phyloP scores from a whole-genome alignment of 495 filamentous ascomycete species.

The Cercophora sp. region DNA sequence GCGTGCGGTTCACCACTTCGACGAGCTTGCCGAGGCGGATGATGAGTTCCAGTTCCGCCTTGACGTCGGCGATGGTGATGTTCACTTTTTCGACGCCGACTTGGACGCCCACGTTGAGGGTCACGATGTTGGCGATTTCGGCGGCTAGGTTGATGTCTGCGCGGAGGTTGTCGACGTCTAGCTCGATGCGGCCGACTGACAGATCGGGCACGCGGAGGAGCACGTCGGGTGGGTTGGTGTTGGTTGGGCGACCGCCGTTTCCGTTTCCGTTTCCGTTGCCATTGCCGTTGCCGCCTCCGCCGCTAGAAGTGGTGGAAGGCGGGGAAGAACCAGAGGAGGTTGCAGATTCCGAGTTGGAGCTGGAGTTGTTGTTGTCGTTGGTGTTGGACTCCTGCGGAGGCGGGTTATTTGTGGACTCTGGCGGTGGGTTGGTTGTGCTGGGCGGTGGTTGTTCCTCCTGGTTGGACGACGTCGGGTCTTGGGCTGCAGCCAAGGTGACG shows the following conservation, averaged over 20 bases:
- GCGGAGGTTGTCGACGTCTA: constrained; percentile 50
- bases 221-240: constrained; percentile 43
- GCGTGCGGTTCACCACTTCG: constrained; percentile 55
- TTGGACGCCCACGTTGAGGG: constrained; percentile 52
- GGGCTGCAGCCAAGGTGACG: constrained; percentile 18
- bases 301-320: constrained; percentile 6
- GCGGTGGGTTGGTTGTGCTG: constrained; percentile 4
- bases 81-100: constrained; percentile 53
- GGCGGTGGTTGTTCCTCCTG: constrained; percentile 11
- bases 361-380: too few relatives aligned
- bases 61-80: constrained; percentile 55
- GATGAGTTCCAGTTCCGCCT: constrained; percentile 51
- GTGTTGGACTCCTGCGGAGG: constrained; percentile 9
- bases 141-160: constrained; percentile 56
- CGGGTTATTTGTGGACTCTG: constrained; percentile 9
- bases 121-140: constrained; percentile 50
- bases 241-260: constrained; percentile 9
- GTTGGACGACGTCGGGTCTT: constrained; percentile 14
- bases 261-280: constrained; percentile 12
- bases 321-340: constrained; percentile 1
- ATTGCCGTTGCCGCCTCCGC: constrained; percentile 1
- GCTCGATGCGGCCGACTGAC: constrained; percentile 51
- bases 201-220: constrained; percentile 51
- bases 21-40: constrained; percentile 54
- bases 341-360: not conserved